A percentile compares a stretch with the other conserved stretches of the same genome.
Conservation (phyloP, 2,329 filamentous ascomycete genomes). For the Calonectria naviculata region DNA sequence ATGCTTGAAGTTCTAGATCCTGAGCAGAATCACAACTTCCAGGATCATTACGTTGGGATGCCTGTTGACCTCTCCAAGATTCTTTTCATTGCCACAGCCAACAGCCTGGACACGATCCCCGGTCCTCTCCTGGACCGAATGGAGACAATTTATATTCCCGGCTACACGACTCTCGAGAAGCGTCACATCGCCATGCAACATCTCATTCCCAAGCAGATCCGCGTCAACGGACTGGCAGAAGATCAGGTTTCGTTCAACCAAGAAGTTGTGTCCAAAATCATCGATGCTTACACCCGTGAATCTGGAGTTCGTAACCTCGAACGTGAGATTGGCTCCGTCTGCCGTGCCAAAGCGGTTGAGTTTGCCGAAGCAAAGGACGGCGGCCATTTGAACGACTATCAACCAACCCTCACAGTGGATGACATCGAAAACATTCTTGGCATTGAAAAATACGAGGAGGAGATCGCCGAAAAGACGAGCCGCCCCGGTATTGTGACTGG, state of each 20-base stretch:
- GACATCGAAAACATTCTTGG: slow-evolving; percentile 93
- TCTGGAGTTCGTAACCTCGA: slow-evolving; percentile 96
- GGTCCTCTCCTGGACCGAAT: slow-evolving; percentile 94
- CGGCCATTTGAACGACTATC: slow-evolving; percentile 76
- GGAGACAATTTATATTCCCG: slow-evolving; percentile 93
- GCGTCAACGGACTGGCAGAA: slow-evolving; percentile 83
- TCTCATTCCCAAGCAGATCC: slow-evolving; percentile 95
- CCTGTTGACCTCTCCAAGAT: slow-evolving; percentile 97
- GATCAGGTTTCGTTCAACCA: slow-evolving; percentile 82
- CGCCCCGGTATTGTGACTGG: slow-evolving; percentile 95
- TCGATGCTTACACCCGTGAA: slow-evolving; percentile 96
- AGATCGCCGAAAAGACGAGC: slow-evolving; percentile 87
- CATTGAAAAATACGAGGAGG: slow-evolving; percentile 93
- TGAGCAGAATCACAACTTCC: slow-evolving; percentile 95
- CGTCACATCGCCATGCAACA: slow-evolving; percentile 93
- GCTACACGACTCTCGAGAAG: slow-evolving; percentile 98
- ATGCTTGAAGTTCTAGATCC: slow-evolving; percentile 99
- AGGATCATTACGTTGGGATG: slow-evolving; percentile 95
- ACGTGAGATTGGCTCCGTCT: slow-evolving; percentile 93
- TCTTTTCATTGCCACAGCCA: slow-evolving; percentile 96
- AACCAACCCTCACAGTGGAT: slow-evolving; percentile 76
- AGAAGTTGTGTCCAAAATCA: slow-evolving; percentile 93
- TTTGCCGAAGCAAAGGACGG: slow-evolving; percentile 90
- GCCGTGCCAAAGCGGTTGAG: slow-evolving; percentile 94
- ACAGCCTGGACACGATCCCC: slow-evolving; percentile 93